Evolutionary conservation across 495 filamentous ascomycete genomes (phyloP).

Genomic region (Xylaria venustula): DNA sequence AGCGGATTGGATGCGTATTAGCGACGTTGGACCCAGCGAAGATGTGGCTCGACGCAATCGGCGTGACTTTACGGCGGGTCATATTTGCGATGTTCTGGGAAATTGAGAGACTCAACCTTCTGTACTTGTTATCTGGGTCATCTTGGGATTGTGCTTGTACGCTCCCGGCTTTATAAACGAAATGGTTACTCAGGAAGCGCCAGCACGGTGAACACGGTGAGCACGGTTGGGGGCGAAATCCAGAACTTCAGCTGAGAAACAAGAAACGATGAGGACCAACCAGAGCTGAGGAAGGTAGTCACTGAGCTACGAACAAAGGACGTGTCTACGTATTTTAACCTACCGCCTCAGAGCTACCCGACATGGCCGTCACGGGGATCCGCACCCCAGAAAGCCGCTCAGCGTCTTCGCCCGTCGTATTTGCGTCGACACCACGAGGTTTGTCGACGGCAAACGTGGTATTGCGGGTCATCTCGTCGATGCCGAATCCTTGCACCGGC

Average conservation of each 20-base stretch:
- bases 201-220: constrained; percentile 10
- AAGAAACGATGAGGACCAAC: constrained; percentile 18
- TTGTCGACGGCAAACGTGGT: not conserved
- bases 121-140: constrained; percentile 19
- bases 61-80: constrained; percentile 22
- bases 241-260: constrained; percentile 28
- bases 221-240: constrained; percentile 13
- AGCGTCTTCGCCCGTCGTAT: not conserved
- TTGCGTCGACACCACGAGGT: not conserved
- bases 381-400: not conserved
- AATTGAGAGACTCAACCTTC: constrained; percentile 23
- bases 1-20: constrained; percentile 7
- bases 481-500: constrained; percentile 12
- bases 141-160: constrained; percentile 6
- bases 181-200: not conserved
- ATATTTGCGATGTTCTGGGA: constrained; percentile 18
- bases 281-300: constrained; percentile 7
- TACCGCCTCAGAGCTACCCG: constrained; percentile 22
- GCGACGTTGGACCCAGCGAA: constrained; percentile 7
- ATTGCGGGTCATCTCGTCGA: constrained; percentile 14
- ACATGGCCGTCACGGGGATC: not conserved
- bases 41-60: constrained; percentile 10
- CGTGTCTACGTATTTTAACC: constrained; percentile 25
- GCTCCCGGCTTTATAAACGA: constrained; percentile 20
- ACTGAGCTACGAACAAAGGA: constrained; percentile 12